phyloP scores from a whole-genome alignment of 1,284 basidiomycete genomes.

The Sanguinoderma infundibulare region DNA sequence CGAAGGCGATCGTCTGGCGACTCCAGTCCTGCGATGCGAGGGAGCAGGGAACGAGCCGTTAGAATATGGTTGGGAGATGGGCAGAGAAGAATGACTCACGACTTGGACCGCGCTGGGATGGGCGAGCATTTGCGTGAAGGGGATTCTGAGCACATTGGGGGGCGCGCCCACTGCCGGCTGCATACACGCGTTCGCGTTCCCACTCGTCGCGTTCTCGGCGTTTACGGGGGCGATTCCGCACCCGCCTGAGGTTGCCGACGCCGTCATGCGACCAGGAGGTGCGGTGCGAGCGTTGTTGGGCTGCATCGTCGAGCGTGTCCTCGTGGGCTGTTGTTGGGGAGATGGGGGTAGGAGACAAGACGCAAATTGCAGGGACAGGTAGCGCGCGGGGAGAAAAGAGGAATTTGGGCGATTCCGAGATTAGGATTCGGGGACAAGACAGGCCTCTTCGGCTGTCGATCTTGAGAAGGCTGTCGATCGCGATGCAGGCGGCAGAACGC shows the following conservation, averaged over 20 bases:
- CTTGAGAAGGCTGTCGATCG: neutral
- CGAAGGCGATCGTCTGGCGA: neutral
- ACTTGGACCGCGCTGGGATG: neutral
- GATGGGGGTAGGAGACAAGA: neutral
- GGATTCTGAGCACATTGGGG: neutral
- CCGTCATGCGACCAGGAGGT: neutral
- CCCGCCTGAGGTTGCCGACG: neutral
- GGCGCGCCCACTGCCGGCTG: no score
- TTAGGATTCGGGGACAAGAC: no score
- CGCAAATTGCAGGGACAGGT: neutral
- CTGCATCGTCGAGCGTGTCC: neutral
- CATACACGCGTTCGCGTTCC: neutral
- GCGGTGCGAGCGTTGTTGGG: neutral
- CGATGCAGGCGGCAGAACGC: neutral
- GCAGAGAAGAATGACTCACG: neutral
- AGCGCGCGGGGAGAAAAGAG: neutral
- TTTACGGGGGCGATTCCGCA: neutral
- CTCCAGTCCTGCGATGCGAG: neutral
- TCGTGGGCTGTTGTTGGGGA: neutral
- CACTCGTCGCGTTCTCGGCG: neutral
- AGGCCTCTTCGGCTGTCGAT: no score
- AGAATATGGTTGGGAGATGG: neutral
- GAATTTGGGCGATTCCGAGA: no score
- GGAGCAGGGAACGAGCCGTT: neutral
- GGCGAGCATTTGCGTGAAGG: neutral